phyloP scores from a whole-genome alignment of 1,139 yeast species.

The Hemisphaericaspora xylofermentans region DNA sequence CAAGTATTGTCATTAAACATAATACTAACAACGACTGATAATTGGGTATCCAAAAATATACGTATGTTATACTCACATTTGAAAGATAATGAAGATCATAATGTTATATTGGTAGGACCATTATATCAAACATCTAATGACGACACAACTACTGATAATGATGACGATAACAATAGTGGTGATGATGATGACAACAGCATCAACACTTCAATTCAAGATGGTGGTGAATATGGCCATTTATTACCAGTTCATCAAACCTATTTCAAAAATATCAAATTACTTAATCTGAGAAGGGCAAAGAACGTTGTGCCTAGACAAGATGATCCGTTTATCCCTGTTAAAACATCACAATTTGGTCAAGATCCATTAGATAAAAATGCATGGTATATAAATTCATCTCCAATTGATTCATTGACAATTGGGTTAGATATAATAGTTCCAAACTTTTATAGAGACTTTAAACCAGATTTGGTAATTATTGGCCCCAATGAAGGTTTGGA shows the following conservation, averaged over 20 bases:
- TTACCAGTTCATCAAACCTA: slow-evolving; percentile 33
- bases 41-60: slow-evolving; percentile 41
- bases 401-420: slow-evolving; percentile 30
- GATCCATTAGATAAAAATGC: slow-evolving; percentile 35
- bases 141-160: neutral
- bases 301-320: slow-evolving; percentile 17
- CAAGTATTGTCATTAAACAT: slow-evolving; percentile 23
- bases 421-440: slow-evolving; percentile 38
- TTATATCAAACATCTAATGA: slow-evolving; percentile 20
- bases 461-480: slow-evolving; percentile 38
- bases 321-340: slow-evolving; percentile 2
- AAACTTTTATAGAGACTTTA: slow-evolving; percentile 24
- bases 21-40: slow-evolving; percentile 34
- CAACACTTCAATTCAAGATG: slow-evolving; percentile 16
- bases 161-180: neutral
- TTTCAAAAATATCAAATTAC: slow-evolving; percentile 20
- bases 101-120: slow-evolving; percentile 34
- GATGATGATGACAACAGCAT: neutral
- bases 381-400: slow-evolving; percentile 42
- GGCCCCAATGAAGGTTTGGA: slow-evolving; percentile 39
- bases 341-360: slow-evolving; percentile 25
- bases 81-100: slow-evolving; percentile 22
- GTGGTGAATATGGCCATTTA: slow-evolving; percentile 40
- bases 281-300: slow-evolving; percentile 22
- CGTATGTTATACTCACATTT: slow-evolving; percentile 29